Conservation (phyloP, 2,329 filamentous ascomycete species). For the Colletotrichum noveboracense region DNA sequence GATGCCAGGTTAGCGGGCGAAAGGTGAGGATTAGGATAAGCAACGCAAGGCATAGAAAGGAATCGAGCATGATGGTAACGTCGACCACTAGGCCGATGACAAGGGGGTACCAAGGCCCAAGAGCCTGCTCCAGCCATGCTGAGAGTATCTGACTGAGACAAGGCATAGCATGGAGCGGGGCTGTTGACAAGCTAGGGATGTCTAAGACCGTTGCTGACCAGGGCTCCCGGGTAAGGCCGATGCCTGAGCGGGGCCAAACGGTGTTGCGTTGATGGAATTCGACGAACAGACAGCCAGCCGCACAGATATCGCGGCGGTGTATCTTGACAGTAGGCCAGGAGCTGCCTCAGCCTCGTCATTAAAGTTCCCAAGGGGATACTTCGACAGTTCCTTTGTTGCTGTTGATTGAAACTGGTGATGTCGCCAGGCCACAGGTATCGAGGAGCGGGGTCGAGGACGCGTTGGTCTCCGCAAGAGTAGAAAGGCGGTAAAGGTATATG, state of each 20-base stretch:
- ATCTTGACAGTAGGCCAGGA: not conserved
- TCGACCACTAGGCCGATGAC: slow-evolving; percentile 4
- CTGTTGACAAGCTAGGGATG: slow-evolving; percentile 8
- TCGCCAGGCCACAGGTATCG: not conserved
- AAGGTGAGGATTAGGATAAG: slow-evolving; percentile 6
- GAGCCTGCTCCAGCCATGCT: not conserved
- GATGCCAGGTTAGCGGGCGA: slow-evolving; percentile 28
- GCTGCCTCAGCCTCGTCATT: not conserved
- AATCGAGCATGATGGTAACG: not conserved
- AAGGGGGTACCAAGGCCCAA: not conserved
- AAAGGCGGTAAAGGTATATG: not conserved
- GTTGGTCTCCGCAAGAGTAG: not conserved
- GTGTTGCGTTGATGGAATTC: not conserved
- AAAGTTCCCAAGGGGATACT: not conserved
- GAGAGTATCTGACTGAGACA: not conserved
- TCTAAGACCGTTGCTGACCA: slow-evolving; percentile 6
- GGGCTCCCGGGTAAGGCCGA: not conserved
- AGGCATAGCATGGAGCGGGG: not conserved
- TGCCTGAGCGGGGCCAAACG: not conserved
- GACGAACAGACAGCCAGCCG: not conserved
- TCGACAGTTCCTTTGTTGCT: not conserved
- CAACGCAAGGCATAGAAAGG: not conserved
- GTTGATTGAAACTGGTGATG: not conserved
- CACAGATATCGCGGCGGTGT: not conserved
- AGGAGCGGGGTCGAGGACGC: not conserved